Base-by-base conservation (phyloP, 805 yeast genomes). In the fission yeast (Schizosaccharomyces pombe) region DNA sequence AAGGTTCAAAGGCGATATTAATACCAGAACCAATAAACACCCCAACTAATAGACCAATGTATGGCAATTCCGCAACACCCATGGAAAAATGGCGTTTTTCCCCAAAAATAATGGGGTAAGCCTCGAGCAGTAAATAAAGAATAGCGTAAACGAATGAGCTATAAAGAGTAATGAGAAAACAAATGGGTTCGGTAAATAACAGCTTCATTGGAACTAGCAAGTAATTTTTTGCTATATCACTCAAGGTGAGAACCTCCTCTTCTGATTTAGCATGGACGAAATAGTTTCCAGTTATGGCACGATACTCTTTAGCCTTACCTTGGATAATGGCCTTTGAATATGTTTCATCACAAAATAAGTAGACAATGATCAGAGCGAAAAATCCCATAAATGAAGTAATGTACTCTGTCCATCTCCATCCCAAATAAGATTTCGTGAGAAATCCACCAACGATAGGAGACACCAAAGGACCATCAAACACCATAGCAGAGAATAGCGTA, bases 361-460 rank as follows among this genome's bases (percentile, higher is more conserved):
- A 56, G 19, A 71, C 63, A 12, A 68, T 56, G 1, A 72, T 61
- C 1, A 70, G 60, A 11, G 75, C 69, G 3, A 74, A 64, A 2
- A 71, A 67, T 19, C 74, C 74, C 64, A 80, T 65, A 55, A 82
- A 77, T 57, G 83, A 89, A 1, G 79, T 72, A 56, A 84, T 68
- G 64, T 83, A 85, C 58, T 72, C 73, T 11, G 83, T 74, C 94
- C 93, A 85, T 63, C 94, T 72, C 93, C 94, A 84, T 16, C 85
- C 84, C 47, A 85, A 68, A 55, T 73, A 69, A 55, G 77, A 73
- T 52, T 67, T 64, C n/a, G 71, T 73, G 47, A 80, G 77, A 64
- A 79, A 83, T 0, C 80, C 79, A 57, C 87, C 84, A 52, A 76
- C 75, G 56, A 86, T 77, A 16, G 95, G 95, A 0, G 89, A 89